Evolutionary conservation across 2,329 filamentous ascomycete species (phyloP).

Genomic region (Colletotrichum tofieldiae): DNA sequence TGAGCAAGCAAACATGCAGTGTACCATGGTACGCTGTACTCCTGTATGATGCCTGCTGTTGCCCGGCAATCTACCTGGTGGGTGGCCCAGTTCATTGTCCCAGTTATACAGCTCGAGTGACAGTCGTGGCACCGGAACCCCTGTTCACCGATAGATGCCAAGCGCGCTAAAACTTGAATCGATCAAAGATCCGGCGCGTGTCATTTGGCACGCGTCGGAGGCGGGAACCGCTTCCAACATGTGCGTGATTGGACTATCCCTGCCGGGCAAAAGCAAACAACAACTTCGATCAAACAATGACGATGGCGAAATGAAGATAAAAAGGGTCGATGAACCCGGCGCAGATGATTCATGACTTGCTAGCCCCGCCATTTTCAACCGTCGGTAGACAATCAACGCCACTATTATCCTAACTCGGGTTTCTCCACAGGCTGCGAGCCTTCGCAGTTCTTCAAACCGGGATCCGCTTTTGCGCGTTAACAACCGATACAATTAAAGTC

Average conservation of each 20-base stretch:
- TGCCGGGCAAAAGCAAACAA: not conserved
- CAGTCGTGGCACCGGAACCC: not conserved
- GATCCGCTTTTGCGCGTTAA: not conserved
- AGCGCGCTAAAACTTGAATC: constrained; percentile 9
- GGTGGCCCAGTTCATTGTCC: not conserved
- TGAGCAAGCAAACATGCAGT: not conserved
- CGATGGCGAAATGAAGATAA: not conserved
- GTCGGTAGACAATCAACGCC: too few species aligned
- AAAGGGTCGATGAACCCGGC: not conserved
- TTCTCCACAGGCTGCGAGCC: not conserved
- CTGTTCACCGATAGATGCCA: not conserved
- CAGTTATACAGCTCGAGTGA: not conserved
- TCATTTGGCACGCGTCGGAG: not conserved
- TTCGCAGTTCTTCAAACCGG: not conserved
- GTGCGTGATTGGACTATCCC: not conserved
- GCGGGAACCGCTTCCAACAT: not conserved
- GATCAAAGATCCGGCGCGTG: not conserved
- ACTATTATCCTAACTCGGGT: not conserved
- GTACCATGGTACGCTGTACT: not conserved
- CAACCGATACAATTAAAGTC: too few species aligned
- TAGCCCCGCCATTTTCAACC: not conserved
- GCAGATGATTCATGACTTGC: too few species aligned
- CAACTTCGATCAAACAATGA: not conserved
- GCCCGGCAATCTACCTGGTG: not conserved
- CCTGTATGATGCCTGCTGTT: not conserved